phyloP scores from a whole-genome alignment of 495 filamentous ascomycete genomes.

The Trypethelium eluteriae region DNA sequence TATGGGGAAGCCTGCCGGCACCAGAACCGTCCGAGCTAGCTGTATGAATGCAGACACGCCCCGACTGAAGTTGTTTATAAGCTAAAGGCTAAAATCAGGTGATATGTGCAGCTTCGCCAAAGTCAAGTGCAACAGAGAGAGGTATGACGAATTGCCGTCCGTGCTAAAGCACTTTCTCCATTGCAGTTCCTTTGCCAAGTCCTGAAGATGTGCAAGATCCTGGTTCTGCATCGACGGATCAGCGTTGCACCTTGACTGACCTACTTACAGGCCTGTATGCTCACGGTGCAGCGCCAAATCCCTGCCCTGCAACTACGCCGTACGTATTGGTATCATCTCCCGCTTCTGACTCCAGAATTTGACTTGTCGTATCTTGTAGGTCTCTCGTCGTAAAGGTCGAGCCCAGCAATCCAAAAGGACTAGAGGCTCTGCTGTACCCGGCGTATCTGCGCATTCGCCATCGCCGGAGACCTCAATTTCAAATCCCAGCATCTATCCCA shows the following conservation, averaged over 20 bases:
- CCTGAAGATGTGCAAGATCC: not conserved
- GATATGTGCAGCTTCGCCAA: constrained; percentile 8
- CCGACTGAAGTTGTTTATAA: not conserved
- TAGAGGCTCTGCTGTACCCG: not conserved
- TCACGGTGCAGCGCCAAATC: constrained; percentile 4
- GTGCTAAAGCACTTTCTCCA: not conserved
- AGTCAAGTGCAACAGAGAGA: constrained; percentile 1
- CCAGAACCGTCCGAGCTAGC: constrained; percentile 1
- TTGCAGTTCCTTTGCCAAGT: not conserved
- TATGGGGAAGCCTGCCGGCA: constrained; percentile 5
- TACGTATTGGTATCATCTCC: not conserved
- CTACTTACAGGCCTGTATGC: not conserved
- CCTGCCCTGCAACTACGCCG: constrained; percentile 3
- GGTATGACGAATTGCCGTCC: not conserved
- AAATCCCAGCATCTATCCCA: not conserved
- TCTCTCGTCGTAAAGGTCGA: constrained; percentile 4
- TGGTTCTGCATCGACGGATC: not conserved
- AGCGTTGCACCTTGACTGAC: not conserved
- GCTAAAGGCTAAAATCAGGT: not conserved
- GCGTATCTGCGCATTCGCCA: not conserved
- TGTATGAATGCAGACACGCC: not conserved
- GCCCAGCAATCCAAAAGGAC: not conserved
- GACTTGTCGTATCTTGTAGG: not conserved
- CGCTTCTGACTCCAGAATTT: not conserved
- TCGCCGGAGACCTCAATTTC: not conserved